Base-by-base conservation (phyloP, 352 stramenopile species). In the Phytophthora litchii region DNA sequence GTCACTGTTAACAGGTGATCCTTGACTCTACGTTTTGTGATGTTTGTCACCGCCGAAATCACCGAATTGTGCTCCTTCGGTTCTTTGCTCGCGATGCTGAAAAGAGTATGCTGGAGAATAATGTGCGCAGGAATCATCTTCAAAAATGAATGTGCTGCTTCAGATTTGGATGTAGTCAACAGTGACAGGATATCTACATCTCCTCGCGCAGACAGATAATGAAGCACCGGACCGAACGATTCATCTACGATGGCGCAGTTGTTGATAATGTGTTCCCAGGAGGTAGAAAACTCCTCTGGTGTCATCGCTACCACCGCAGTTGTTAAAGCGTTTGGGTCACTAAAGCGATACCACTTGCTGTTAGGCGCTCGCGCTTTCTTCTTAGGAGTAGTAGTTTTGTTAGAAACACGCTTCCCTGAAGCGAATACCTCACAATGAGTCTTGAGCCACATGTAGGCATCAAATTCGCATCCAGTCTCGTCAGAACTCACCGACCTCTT, bases 171-270 rank as follows among this genome's bases (percentile, higher is more conserved):
- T 11, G 35, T 19, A 19, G 14, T 25, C 20, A 72, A 17, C 3
- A 84, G 34, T 3, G 58, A 60, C 8, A 80, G 8, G n/a, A 89
- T 58, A 54, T 85, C 71, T 11, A 80, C 47, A 13, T 83, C 64
- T 45, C 68, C 71, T 29, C 63, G 72, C 12, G 66, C 64, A 14
- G 60, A 67, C n/a, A 92, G 41, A 56, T 86, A 92, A 23, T 89
- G 70, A 23, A 83, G 53, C 12, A 88, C 53, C 20, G 61, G 68
- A 0, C 54, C 54, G n/a, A 72, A 78, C 0, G 74, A 68, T 6
- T 75, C 67, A 0, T 23, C 64, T 31, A 78, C 41, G 5, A 67
- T 50, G 1, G 60, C n/a, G 23, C 64, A 70, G 37, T 85, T 78
- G 14, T 23, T 60, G 21, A 67, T 54, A 47, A 85, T 78, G 13